phyloP scores from a whole-genome alignment of 768 basidiomycete species.

The Clavulina sp. region DNA sequence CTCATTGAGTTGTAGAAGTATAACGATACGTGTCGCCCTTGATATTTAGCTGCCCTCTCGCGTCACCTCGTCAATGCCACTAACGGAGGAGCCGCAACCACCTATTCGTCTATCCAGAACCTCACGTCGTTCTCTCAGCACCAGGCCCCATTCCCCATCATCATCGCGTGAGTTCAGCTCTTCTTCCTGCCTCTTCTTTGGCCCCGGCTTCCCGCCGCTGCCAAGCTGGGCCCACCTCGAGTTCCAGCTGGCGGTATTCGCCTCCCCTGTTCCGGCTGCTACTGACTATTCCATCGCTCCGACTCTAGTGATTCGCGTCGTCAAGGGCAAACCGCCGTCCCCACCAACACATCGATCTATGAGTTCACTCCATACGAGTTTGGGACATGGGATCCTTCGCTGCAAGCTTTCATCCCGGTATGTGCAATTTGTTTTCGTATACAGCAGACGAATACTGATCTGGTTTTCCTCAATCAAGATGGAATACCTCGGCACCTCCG shows the following conservation, averaged over 20 bases:
- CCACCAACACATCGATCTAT: neutral
- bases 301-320: neutral
- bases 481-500: slow-evolving; percentile 21
- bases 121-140: slow-evolving; percentile 10
- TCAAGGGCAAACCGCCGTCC: neutral
- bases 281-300: neutral
- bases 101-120: slow-evolving; percentile 9
- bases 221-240: no score
- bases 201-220: no score
- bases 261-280: no score
- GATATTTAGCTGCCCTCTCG: neutral
- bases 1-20: no score
- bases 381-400: slow-evolving; percentile 15
- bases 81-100: neutral
- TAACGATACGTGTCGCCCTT: neutral
- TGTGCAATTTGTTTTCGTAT: neutral
- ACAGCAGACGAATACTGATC: neutral
- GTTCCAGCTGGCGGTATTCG: no score
- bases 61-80: neutral
- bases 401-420: slow-evolving; percentile 4
- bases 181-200: no score
- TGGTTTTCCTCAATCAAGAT: slow-evolving; percentile 19
- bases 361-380: slow-evolving; percentile 8
- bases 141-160: slow-evolving; percentile 14
- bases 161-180: slow-evolving; percentile 7